Evolutionary conservation across 2,329 filamentous ascomycete genomes (phyloP).

Genomic region (Sarocladium brachiariae): DNA sequence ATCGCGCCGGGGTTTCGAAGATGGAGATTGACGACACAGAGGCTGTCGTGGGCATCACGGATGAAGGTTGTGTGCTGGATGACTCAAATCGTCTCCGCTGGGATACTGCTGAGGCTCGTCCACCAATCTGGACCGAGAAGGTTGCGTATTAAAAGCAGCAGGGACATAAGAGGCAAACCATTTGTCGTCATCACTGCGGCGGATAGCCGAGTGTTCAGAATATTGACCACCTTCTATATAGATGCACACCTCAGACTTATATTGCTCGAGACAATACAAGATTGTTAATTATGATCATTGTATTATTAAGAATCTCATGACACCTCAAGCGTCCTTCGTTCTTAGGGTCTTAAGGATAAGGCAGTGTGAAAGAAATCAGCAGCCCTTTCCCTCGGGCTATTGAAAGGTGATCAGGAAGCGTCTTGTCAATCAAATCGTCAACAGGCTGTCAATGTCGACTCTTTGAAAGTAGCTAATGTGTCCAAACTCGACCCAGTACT

Average conservation of each 20-base stretch:
- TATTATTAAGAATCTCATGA: no score
- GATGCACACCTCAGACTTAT: no score
- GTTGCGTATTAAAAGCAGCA: background rate
- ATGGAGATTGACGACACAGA: slow-evolving; percentile 64
- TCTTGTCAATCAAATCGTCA: background rate
- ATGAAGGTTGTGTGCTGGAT: slow-evolving; percentile 63
- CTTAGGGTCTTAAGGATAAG: no score
- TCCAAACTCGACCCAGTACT: slow-evolving; percentile 66
- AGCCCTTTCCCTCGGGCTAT: no score
- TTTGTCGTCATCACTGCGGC: no score
- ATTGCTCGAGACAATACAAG: no score
- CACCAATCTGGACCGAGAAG: slow-evolving; percentile 32
- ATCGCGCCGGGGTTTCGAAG: slow-evolving; percentile 59
- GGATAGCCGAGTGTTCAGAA: no score
- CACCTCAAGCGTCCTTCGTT: no score
- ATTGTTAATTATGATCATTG: no score
- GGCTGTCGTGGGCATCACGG: slow-evolving; percentile 61
- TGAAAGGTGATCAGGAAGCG: background rate
- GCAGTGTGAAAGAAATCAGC: no score
- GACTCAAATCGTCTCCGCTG: slow-evolving; percentile 49
- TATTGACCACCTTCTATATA: no score
- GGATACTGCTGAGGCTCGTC: slow-evolving; percentile 34
- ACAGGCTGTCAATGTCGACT: slow-evolving; percentile 25
- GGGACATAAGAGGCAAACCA: background rate
- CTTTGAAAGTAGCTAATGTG: slow-evolving; percentile 56